phyloP scores from a whole-genome alignment of 2,329 filamentous ascomycete genomes.

The Lachnellula subtilissima region DNA sequence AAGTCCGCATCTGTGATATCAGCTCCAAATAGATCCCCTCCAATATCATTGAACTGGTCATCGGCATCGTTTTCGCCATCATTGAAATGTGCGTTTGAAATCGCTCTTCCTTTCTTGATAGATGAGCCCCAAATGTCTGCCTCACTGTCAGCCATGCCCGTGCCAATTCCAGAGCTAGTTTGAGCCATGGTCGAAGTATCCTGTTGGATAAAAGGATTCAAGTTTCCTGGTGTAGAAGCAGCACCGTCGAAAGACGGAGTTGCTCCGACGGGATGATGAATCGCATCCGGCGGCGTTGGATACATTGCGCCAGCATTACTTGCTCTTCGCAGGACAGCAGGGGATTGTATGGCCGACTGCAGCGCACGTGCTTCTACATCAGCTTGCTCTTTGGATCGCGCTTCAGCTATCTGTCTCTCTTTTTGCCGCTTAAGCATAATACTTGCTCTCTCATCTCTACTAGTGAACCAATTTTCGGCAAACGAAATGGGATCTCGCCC shows the following conservation, averaged over 20 bases:
- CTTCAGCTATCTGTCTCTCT: conserved; percentile 41
- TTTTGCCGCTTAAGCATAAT: conserved; percentile 44
- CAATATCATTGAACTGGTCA: conserved; percentile 62
- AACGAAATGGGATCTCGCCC: conserved; percentile 33
- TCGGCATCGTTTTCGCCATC: conserved; percentile 34
- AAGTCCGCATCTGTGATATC: conserved; percentile 79
- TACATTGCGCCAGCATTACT: conserved; percentile 56
- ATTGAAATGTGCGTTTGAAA: conserved; percentile 20
- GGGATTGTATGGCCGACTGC: conserved; percentile 47
- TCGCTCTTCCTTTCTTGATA: conserved; percentile 21
- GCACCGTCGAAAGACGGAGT: conserved; percentile 54
- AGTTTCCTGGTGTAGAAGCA: conserved; percentile 51
- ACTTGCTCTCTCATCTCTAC: conserved; percentile 38
- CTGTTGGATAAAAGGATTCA: conserved; percentile 31
- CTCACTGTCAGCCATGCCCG: conserved; percentile 17
- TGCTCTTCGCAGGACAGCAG: conserved; percentile 46
- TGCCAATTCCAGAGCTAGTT: conserved; percentile 3
- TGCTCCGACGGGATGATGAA: conserved; percentile 49
- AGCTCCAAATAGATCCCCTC: conserved; percentile 64
- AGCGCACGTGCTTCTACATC: conserved; percentile 40
- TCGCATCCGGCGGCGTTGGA: conserved; percentile 65
- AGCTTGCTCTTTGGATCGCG: conserved; percentile 37
- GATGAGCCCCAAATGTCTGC: conserved; percentile 26
- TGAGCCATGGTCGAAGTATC: conserved; percentile 33
- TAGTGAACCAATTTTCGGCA: conserved; percentile 34